A percentile compares a stretch with the other conserved stretches of the same genome.
phyloP scores from a whole-genome alignment of 2,329 filamentous ascomycete species.

The Lecanicillium sp. region DNA sequence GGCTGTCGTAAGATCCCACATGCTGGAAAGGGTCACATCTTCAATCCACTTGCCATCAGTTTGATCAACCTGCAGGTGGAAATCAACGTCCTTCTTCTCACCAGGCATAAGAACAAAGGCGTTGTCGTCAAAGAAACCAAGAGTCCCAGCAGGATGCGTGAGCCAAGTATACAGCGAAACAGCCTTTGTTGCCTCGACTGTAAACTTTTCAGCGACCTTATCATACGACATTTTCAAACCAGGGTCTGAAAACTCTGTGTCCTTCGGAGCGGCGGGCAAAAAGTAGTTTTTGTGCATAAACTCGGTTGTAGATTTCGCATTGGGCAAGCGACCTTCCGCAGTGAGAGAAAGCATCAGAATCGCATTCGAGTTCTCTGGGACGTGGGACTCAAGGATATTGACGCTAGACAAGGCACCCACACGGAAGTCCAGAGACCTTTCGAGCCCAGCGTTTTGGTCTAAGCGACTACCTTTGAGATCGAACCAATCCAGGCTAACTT shows the following conservation, averaged over 20 bases:
- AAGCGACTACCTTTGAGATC: slow-evolving; percentile 8
- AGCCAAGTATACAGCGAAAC: slow-evolving; percentile 13
- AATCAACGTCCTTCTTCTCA: slow-evolving; percentile 11
- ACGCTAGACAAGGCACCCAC: slow-evolving; percentile 11
- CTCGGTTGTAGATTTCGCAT: neutral
- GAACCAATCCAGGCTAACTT: slow-evolving; percentile 9
- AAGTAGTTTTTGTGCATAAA: slow-evolving; percentile 11
- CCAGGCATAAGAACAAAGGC: slow-evolving; percentile 11
- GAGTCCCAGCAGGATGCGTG: slow-evolving; percentile 9
- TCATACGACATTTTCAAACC: slow-evolving; percentile 7
- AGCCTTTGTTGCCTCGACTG: slow-evolving; percentile 9
- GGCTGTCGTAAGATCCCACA: slow-evolving; percentile 11
- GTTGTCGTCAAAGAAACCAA: slow-evolving; percentile 13
- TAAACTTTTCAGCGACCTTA: slow-evolving; percentile 8
- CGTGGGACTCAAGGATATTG: slow-evolving; percentile 8
- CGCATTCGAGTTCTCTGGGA: slow-evolving; percentile 8
- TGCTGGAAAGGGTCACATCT: slow-evolving; percentile 10
- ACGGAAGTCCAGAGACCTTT: slow-evolving; percentile 5
- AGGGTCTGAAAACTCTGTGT: slow-evolving; percentile 10
- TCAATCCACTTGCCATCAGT: slow-evolving; percentile 10
- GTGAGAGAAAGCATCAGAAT: slow-evolving; percentile 9
- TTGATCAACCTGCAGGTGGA: slow-evolving; percentile 9
- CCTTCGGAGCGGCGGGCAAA: slow-evolving; percentile 10
- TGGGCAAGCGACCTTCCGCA: slow-evolving; percentile 10
- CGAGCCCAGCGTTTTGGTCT: slow-evolving; percentile 8